Evolutionary conservation across 78 protist genomes (phyloP), one percentile per base, ranked within the genome.

Genomic region (Dictyostelium purpureum): DNA sequence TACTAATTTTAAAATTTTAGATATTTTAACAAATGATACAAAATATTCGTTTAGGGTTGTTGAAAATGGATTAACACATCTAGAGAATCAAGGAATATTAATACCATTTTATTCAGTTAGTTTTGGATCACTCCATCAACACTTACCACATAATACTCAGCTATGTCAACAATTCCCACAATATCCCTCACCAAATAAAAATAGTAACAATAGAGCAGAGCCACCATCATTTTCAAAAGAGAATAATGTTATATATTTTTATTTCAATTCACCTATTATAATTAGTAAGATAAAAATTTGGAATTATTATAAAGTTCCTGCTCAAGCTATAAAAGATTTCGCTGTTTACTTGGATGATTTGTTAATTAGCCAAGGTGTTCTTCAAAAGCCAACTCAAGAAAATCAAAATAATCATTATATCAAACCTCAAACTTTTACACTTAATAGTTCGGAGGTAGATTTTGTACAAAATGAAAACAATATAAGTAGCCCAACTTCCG

Each of bases 31-130:
- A 7, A 73, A 73, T 45, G 59, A 73, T 38, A 35, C 21, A 35
- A 38, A 47, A 6, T 45, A 21, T 52, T 42, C 47, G 6, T 51
- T 21, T 31, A 91, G 74, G 14, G 40, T 95, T 19, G 92, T 90
- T 79, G 95, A 95, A 24, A 47, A 40, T 28, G 75, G 87, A 66
- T 51, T 71, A 56, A 81, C 95, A 38, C 57, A 4, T 24, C 77
- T 89, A 37, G 96, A 85, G 37, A 43, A 28, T 35, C 93, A 90
- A 70, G 73, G 94, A 79, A 94, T 96, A 95, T 74, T 90, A 37
- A 82, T 96, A 0, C 97, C 96, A 4, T 88, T 18, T 47, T 66
- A 37, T 52, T 51, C 81, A 16, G 47, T 51, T 75, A 51, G 49
- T 21, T 51, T 28, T n/a, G 21, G 37, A 31, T 31, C 38, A 28